Conservation (phyloP, 495 filamentous ascomycete genomes). For the Neurospora tetrasperma region DNA sequence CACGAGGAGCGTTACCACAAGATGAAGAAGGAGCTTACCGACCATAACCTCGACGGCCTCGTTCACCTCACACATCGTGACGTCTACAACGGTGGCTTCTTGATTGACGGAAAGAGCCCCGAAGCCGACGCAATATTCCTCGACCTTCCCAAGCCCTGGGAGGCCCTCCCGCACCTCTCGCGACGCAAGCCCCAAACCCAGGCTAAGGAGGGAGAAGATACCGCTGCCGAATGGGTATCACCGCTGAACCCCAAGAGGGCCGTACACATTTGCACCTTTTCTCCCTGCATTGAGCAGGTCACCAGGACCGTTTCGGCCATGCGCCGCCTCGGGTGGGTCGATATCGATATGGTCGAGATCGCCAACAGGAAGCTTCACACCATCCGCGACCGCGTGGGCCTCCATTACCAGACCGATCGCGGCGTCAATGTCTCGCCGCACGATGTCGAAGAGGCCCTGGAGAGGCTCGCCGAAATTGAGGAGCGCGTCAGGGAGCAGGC, state of each 20-base stretch:
- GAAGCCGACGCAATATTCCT: constrained; percentile 78
- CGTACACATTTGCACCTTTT: constrained; percentile 81
- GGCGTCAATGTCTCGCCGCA: constrained; percentile 43
- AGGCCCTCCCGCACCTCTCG: constrained; percentile 75
- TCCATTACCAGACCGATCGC: constrained; percentile 31
- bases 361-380: constrained; percentile 67
- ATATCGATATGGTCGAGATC: constrained; percentile 86
- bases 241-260: constrained; percentile 59
- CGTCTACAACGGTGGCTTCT: constrained; percentile 81
- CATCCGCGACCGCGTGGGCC: constrained; percentile 66
- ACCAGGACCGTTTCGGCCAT: constrained; percentile 69
- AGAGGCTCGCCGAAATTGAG: constrained; percentile 62
- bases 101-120: constrained; percentile 46
- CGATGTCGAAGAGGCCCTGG: constrained; percentile 68
- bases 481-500: constrained; percentile 48
- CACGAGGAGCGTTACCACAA: constrained; percentile 67
- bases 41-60: constrained; percentile 61
- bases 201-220: constrained; percentile 1
- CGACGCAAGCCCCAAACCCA: constrained; percentile 37
- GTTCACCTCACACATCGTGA: constrained; percentile 84
- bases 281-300: constrained; percentile 93
- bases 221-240: constrained; percentile 37
- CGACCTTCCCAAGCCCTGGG: constrained; percentile 88
- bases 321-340: constrained; percentile 74
- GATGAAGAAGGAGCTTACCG: constrained; percentile 59